These are phyloP conservation scores for Aspergillus aculeatinus DNA, from an alignment of 2,329 filamentous ascomycete species.

Conservation along the genomic window DNA sequence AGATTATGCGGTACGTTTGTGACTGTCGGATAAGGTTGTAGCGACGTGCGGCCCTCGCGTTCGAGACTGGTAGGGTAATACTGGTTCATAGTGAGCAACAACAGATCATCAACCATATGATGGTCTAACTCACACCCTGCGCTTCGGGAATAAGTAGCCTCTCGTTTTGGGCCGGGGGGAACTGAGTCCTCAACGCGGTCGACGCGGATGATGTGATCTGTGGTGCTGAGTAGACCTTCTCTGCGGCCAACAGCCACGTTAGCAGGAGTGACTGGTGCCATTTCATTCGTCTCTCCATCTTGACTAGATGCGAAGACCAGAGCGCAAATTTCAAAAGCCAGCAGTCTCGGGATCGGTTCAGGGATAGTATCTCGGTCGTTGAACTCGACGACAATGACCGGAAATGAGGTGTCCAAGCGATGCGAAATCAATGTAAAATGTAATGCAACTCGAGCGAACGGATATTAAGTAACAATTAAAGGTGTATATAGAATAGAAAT, in stretches of 20 bases:
- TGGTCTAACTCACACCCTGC: slow-evolving; percentile 30
- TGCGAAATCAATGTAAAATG: neutral
- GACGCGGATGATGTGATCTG: slow-evolving; percentile 18
- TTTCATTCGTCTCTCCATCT: slow-evolving; percentile 22
- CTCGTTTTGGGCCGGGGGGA: slow-evolving; percentile 32
- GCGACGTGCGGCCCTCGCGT: slow-evolving; percentile 30
- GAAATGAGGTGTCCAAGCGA: too few species aligned
- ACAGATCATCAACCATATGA: neutral
- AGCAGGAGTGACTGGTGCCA: slow-evolving; percentile 33
- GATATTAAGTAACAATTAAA: neutral
- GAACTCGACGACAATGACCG: neutral
- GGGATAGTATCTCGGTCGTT: neutral
- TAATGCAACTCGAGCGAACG: neutral
- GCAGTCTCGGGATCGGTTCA: neutral
- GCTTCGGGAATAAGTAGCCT: slow-evolving; percentile 29
- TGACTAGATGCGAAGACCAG: neutral
- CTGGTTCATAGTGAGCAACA: slow-evolving; percentile 22
- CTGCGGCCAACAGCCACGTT: slow-evolving; percentile 36
- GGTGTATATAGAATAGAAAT: neutral
- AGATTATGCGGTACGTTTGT: slow-evolving; percentile 12
- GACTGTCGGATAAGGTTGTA: slow-evolving; percentile 25
- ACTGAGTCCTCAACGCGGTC: slow-evolving; percentile 34
- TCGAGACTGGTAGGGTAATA: slow-evolving; percentile 33
- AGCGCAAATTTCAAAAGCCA: too few species aligned
- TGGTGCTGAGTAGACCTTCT: slow-evolving; percentile 28